These are phyloP conservation scores for Ophiostoma sp. DNA, from an alignment of 2,329 filamentous ascomycete species.

Conservation along the genomic window DNA sequence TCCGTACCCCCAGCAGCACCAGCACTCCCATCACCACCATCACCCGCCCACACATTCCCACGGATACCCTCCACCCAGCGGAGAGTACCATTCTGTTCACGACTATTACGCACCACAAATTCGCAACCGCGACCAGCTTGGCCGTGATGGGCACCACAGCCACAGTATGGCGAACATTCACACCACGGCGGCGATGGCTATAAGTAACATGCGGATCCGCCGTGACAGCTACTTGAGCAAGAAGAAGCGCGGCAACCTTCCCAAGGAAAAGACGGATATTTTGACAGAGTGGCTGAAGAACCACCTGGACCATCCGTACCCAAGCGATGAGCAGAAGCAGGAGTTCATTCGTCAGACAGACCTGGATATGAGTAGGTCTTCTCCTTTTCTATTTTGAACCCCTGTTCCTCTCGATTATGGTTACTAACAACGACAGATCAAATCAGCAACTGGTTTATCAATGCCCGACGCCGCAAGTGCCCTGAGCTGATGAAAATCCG, in stretches of 20 bases:
- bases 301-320: constrained; percentile 78
- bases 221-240: constrained; percentile 35
- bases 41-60: neutral
- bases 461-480: constrained; percentile 62
- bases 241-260: constrained; percentile 74
- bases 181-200: neutral
- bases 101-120: neutral
- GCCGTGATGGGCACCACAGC: neutral
- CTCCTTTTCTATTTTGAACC: constrained; percentile 13
- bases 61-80: neutral
- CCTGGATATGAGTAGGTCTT: constrained; percentile 65
- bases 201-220: neutral
- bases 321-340: constrained; percentile 82
- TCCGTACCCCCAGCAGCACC: neutral
- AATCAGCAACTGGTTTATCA: constrained; percentile 80
- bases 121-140: neutral
- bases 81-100: neutral
- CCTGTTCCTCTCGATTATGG: constrained; percentile 14
- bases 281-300: constrained; percentile 72
- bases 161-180: neutral
- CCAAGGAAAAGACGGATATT: constrained; percentile 82
- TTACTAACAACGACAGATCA: constrained; percentile 45
- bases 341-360: constrained; percentile 70
- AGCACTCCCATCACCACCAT: constrained; percentile 32
- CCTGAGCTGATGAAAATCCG: constrained; percentile 55